Percentiles rank a stretch among this genome's conserved stretches.
phyloP scores from a whole-genome alignment of 1,284 basidiomycete genomes.

The Tylopilus sp. region DNA sequence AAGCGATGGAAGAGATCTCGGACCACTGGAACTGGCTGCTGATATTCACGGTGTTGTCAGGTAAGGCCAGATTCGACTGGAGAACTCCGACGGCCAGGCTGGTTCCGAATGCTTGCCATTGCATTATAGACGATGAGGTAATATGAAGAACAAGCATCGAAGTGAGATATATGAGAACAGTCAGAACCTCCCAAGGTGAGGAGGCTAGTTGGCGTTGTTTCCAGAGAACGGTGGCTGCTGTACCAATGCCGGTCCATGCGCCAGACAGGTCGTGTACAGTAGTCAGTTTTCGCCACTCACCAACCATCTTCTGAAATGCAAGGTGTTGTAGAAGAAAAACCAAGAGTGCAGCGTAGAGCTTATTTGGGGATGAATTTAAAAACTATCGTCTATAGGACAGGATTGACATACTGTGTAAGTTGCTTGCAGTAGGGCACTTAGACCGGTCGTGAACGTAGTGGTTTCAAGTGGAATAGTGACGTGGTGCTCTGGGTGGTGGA shows the following conservation, averaged over 20 bases:
- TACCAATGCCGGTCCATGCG: conserved; percentile 35
- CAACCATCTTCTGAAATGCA: conserved; percentile 5
- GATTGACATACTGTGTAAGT: too few species aligned
- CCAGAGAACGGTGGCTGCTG: conserved; percentile 25
- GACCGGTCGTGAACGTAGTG: not conserved
- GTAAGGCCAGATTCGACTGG: conserved; percentile 20
- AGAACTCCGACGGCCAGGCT: conserved; percentile 14
- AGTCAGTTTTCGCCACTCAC: conserved; percentile 22
- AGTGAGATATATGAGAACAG: conserved; percentile 16
- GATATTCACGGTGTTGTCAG: conserved; percentile 10
- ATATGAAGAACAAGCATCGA: conserved; percentile 29
- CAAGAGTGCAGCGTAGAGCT: conserved; percentile 26
- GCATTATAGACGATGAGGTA: too few species aligned
- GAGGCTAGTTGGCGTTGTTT: conserved; percentile 22
- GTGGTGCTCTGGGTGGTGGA: not conserved
- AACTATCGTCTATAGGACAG: too few species aligned
- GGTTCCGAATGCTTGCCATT: too few species aligned
- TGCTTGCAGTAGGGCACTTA: conserved; percentile 5
- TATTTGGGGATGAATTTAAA: too few species aligned
- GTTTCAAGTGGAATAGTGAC: not conserved
- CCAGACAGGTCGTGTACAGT: conserved; percentile 24
- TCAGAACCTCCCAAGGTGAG: conserved; percentile 1
- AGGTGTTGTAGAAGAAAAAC: conserved; percentile 22
- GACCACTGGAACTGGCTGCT: conserved; percentile 13
- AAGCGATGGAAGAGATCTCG: not conserved